These are phyloP conservation scores for Hyaloscypha variabilis DNA, from an alignment of 495 filamentous ascomycete species.

Conservation along the genomic window DNA sequence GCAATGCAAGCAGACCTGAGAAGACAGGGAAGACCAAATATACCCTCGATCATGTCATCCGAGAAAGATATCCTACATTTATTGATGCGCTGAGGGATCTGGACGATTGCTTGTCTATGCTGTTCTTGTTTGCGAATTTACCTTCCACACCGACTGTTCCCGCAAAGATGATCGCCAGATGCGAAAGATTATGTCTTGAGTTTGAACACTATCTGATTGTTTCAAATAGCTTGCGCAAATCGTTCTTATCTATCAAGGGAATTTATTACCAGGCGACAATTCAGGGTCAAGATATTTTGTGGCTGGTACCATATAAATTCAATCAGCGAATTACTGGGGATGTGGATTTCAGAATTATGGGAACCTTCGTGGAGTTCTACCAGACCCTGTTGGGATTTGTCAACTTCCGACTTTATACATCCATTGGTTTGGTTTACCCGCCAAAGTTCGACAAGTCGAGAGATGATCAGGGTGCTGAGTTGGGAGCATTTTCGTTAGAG, in stretches of 20 bases:
- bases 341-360: conserved; percentile 98
- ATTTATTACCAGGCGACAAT: conserved; percentile 99
- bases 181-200: conserved; percentile 87
- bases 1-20: conserved; percentile 70
- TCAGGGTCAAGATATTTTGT: conserved; percentile 96
- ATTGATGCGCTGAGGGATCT: conserved; percentile 92
- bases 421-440: conserved; percentile 88
- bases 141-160: conserved; percentile 85
- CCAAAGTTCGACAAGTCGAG: conserved; percentile 87
- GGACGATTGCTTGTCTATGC: conserved; percentile 94
- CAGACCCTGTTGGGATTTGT: conserved; percentile 93
- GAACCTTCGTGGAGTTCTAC: conserved; percentile 98
- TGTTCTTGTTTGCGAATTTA: conserved; percentile 97
- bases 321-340: conserved; percentile 91
- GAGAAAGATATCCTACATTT: conserved; percentile 97
- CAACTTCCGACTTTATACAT: conserved; percentile 91
- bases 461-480: conserved; percentile 86
- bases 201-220: conserved; percentile 97
- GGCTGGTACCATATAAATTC: conserved; percentile 96
- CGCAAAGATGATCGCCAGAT: conserved; percentile 88
- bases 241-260: conserved; percentile 97
- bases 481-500: conserved; percentile 89
- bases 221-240: conserved; percentile 87
- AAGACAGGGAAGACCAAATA: conserved; percentile 83
- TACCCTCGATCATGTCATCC: conserved; percentile 93